phyloP scores from a whole-genome alignment of 2,329 filamentous ascomycete genomes.

The Triangularia verruculosa region DNA sequence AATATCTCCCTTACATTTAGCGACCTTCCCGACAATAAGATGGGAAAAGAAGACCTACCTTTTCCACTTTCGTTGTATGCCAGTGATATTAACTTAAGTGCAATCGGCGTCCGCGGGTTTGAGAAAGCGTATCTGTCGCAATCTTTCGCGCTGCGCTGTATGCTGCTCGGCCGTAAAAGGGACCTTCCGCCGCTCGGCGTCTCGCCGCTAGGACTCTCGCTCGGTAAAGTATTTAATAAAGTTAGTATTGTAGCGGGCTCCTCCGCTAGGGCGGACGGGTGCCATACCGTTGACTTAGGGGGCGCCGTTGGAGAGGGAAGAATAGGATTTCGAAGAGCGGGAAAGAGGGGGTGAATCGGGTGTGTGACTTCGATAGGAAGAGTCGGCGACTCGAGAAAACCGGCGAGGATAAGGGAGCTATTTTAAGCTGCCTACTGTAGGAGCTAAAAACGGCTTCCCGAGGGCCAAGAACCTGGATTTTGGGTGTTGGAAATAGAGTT shows the following conservation, averaged over 20 bases:
- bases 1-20: conserved; percentile 21
- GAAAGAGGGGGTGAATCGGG: too few species aligned
- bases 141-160: conserved; percentile 22
- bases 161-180: conserved; percentile 19
- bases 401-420: too few species aligned
- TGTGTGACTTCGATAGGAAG: too few species aligned
- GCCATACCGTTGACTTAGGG: conserved; percentile 1
- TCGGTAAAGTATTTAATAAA: too few species aligned
- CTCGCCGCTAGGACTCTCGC: neutral
- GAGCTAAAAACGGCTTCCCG: too few species aligned
- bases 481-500: too few species aligned
- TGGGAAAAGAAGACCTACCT: conserved; percentile 15
- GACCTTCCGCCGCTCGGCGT: conserved; percentile 18
- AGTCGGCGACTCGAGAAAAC: too few species aligned
- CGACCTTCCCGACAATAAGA: conserved; percentile 5
- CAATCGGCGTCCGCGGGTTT: conserved; percentile 21
- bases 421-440: too few species aligned
- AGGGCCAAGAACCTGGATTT: too few species aligned
- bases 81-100: conserved; percentile 26
- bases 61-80: conserved; percentile 26
- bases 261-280: neutral
- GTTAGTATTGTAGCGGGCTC: neutral
- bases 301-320: too few species aligned
- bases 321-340: too few species aligned
- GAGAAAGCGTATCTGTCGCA: conserved; percentile 22